Conservation (phyloP, 768 basidiomycete species). For the Naematelia encephala region DNA sequence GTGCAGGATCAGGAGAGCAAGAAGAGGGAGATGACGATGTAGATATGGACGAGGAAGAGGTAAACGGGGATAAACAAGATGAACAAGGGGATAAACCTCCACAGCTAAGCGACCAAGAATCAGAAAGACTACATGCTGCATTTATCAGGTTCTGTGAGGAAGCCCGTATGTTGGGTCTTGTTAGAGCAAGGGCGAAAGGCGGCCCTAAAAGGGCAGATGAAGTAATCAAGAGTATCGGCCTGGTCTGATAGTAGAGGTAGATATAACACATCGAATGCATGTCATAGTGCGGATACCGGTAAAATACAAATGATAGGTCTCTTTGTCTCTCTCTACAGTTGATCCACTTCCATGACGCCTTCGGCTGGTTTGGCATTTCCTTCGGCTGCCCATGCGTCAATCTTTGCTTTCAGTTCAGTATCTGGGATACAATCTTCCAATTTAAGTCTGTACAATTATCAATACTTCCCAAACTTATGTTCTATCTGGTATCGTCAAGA, state of each 20-base stretch:
- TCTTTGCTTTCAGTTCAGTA: conserved; percentile 67
- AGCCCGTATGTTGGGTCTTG: conserved; percentile 41
- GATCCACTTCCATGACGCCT: conserved; percentile 44
- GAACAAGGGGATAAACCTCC: no score
- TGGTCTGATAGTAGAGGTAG: no score
- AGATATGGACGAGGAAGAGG: conserved; percentile 2
- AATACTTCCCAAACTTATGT: neutral
- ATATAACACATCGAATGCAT: no score
- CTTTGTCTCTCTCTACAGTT: conserved; percentile 15
- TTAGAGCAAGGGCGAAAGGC: conserved; percentile 35
- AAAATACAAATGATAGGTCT: neutral
- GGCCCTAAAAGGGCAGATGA: conserved; percentile 34
- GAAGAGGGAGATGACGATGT: neutral
- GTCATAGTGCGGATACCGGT: neutral
- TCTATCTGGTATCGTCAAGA: neutral
- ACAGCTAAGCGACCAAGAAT: conserved; percentile 20
- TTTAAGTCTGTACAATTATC: conserved; percentile 28
- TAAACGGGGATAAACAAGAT: no score
- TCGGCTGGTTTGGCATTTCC: conserved; percentile 48
- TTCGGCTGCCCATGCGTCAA: conserved; percentile 67
- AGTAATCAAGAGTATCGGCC: conserved; percentile 39
- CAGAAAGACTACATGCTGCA: conserved; percentile 33
- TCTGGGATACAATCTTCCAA: conserved; percentile 55
- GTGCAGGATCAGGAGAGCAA: conserved; percentile 3
- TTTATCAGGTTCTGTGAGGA: conserved; percentile 45